Conservation (phyloP, 2,329 filamentous ascomycete species). For the Alternaria atra region DNA sequence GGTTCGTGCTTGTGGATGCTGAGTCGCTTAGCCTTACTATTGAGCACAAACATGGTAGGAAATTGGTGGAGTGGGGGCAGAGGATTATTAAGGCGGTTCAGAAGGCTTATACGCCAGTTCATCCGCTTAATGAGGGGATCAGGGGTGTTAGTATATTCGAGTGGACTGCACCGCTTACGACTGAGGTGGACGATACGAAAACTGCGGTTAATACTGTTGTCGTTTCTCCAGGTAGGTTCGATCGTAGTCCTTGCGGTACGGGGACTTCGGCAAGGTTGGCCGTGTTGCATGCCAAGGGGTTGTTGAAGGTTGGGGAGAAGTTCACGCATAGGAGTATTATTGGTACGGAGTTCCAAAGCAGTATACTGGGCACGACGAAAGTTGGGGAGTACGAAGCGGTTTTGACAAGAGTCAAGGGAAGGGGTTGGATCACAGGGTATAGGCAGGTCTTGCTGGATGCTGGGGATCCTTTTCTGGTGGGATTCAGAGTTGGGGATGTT, state of each 20-base stretch:
- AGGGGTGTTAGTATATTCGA: constrained; percentile 53
- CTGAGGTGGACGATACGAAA: constrained; percentile 30
- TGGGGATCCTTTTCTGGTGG: constrained; percentile 55
- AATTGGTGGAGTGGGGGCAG: constrained; percentile 56
- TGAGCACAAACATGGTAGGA: constrained; percentile 41
- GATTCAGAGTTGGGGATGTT: constrained; percentile 51
- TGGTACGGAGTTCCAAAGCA: constrained; percentile 54
- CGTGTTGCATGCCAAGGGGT: constrained; percentile 54
- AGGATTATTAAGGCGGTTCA: constrained; percentile 55
- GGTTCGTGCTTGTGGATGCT: constrained; percentile 56
- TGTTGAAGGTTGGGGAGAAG: constrained; percentile 49
- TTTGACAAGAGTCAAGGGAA: constrained; percentile 54
- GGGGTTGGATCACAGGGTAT: constrained; percentile 58
- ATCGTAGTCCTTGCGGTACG: constrained; percentile 59
- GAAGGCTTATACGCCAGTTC: constrained; percentile 48
- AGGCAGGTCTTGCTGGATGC: constrained; percentile 57
- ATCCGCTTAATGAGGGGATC: constrained; percentile 56
- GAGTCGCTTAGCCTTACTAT: constrained; percentile 50
- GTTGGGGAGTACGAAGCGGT: constrained; percentile 54
- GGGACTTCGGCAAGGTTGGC: constrained; percentile 58
- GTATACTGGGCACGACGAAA: constrained; percentile 50
- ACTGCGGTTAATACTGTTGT: constrained; percentile 54
- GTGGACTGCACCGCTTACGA: constrained; percentile 51
- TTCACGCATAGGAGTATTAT: constrained; percentile 56
- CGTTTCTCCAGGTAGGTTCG: constrained; percentile 57